These are phyloP conservation scores for Knoxia roxburghii DNA, from an alignment of 257 asterid genomes.

Conservation along the genomic window DNA sequence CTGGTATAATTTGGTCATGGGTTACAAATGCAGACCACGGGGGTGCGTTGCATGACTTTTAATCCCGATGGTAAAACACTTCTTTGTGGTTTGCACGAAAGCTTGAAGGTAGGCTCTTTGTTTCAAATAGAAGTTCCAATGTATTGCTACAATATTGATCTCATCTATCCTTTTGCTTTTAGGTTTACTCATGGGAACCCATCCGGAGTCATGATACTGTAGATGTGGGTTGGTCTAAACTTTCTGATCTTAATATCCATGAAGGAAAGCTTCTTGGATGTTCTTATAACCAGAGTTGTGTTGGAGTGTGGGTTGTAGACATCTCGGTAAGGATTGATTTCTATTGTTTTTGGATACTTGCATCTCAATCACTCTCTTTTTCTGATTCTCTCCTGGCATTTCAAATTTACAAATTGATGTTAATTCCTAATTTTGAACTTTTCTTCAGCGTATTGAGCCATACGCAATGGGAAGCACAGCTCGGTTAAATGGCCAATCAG, in stretches of 20 bases:
- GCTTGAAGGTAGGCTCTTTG: constrained; percentile 61
- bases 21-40: constrained; percentile 64
- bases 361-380: neutral
- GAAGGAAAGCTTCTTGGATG: constrained; percentile 99
- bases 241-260: constrained; percentile 95
- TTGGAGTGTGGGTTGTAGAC: constrained; percentile 99
- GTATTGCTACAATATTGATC: constrained; percentile 12
- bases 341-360: constrained; percentile 8
- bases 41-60: constrained; percentile 94
- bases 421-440: constrained; percentile 20
- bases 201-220: constrained; percentile 84
- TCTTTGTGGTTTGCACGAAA: constrained; percentile 96
- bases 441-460: constrained; percentile 85
- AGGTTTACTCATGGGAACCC: constrained; percentile 99
- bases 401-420: constrained; percentile 19
- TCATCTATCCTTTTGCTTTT: constrained; percentile 11
- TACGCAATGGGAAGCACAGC: constrained; percentile 58
- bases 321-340: constrained; percentile 55
- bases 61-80: constrained; percentile 98
- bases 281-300: constrained; percentile 97
- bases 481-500: constrained; percentile 51
- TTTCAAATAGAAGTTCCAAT: constrained; percentile 13
- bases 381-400: constrained; percentile 5
- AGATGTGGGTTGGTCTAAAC: constrained; percentile 97
- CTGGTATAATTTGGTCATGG: constrained; percentile 25